Evolutionary conservation across 2,329 filamentous ascomycete species (phyloP), one percentile per base, ranked within the genome.

Genomic region (Botrytis squamosa): DNA sequence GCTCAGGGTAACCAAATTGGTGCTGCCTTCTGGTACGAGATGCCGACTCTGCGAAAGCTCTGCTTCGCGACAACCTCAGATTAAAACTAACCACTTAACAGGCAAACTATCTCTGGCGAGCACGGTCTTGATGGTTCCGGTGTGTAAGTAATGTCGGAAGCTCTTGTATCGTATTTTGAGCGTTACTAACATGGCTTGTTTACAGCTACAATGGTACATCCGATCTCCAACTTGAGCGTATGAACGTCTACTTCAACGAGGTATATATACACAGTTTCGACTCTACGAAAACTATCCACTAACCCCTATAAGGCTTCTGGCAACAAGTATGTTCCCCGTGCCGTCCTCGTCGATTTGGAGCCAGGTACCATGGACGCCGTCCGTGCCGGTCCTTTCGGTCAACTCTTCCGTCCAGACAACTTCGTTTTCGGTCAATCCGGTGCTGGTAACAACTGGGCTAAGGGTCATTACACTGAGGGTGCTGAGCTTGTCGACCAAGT

Each of bases 401-500:
- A 98, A 88, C 94, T 99, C 80, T 98, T 99, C 94, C 95, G 96
- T 79, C 96, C 96, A 84, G 96, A 99, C 89, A 99, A 98, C 92
- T 98, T 98, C 87, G 94, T 98, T 84, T 98, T 98, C 86, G 96
- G 96, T 82, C 96, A 98, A 89, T 98, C 96, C 82, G 95, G 96
- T 90, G 96, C 96, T 85, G 96, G 96, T 87, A 99, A 99, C 94
- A 98, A 98, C 92, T 99, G 96, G 96, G 96, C 96, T 86, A 99
- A 98, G 92, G 96, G 96, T 88, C 96, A 99, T 86, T 99, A 99
- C 91, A 99, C 96, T 79, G 96, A 99, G 89, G 96, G 96, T 91
- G 96, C 96, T 80, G 96, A 99, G 88, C 91, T 98, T 77, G 96
- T 99, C 80, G 96, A 99, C 88, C 90, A 98, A 83, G 96, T 99